Evolutionary conservation across 225 moss, liverwort and hornwort genomes (phyloP), one percentile per base, ranked within the genome.

Genomic region (Rhytidiadelphus loreus): DNA sequence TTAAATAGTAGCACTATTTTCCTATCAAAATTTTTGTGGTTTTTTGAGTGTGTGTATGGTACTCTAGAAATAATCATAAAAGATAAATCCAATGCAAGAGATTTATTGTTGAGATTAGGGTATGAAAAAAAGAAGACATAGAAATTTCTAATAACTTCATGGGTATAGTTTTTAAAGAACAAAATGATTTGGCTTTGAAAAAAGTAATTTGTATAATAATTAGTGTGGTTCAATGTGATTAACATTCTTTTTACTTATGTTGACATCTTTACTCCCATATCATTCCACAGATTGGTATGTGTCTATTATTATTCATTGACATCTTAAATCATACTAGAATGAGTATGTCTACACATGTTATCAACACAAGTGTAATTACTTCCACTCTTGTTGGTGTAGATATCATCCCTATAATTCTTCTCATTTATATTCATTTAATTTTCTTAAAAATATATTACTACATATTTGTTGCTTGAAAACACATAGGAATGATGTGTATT

Each of bases 381-480:
- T 65, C 10, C 3, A 35, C 3, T 37, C 3, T 65, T 19, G 1
- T 19, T 65, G 65, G 37, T 66, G 21, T 66, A 37, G 37, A 21
- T 37, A 4, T 37, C 21, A 66, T 37, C 2, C 1, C 7, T 3
- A 20, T 1, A 4, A 37, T 12, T 68, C 4, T 22, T n/a, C 3
- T 66, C n/a, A 66, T 15, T 66, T 66, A 37, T 66, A 37, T 66
- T 66, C 66, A 21, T 66, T 11, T 11, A 61, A 61, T 11, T 66
- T 33, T 32, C 6, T 20, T 37, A 8, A 7, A 7, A 2, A 33
- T 3, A 65, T 20, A 66, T 37, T 66, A 22, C 12, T 37, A 22
- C 2, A 11, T 4, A 66, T n/a, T n/a, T 20, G 2, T 4, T n/a
- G 2, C 21, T 35, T 4, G 3, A n/a, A 61, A 65, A 35, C 3